A percentile compares a stretch with the other conserved stretches of the same genome.
Conservation (phyloP, 2,329 filamentous ascomycete species). For the Venturiaceae sp. region DNA sequence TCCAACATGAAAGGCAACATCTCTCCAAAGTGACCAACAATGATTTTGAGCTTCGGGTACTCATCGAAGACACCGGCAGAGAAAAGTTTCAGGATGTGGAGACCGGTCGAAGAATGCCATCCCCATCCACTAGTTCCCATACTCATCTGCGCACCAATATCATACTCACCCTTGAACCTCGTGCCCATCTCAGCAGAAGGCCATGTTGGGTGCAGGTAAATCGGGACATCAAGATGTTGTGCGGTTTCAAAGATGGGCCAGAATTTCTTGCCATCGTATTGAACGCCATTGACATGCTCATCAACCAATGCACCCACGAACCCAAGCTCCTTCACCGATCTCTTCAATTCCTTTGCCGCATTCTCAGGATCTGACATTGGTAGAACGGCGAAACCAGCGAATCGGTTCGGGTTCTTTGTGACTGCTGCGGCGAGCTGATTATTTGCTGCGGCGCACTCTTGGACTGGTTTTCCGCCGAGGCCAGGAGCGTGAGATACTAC, state of each 20-base stretch:
- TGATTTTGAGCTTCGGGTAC: constrained; percentile 43
- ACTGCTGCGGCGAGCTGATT: constrained; percentile 22
- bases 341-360: constrained; percentile 27
- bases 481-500: constrained; percentile 22
- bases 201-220: constrained; percentile 33
- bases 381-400: constrained; percentile 33
- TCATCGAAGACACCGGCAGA: constrained; percentile 45
- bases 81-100: constrained; percentile 41
- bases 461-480: neutral
- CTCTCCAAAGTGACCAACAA: constrained; percentile 44
- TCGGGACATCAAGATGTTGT: constrained; percentile 30
- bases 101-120: constrained; percentile 41
- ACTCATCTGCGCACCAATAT: constrained; percentile 16
- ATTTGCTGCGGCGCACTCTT: constrained; percentile 16
- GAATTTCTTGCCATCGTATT: constrained; percentile 35
- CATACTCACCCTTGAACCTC: constrained; percentile 30
- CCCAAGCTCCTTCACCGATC: constrained; percentile 32
- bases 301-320: constrained; percentile 41
- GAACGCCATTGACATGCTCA: constrained; percentile 27
- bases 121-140: constrained; percentile 36
- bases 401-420: constrained; percentile 22
- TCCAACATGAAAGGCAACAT: constrained; percentile 46
- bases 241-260: constrained; percentile 32
- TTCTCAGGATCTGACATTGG: constrained; percentile 27
- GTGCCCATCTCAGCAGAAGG: constrained; percentile 15